Conservation (phyloP, 1,139 yeast species). For the Candida pseudocylindracea region DNA sequence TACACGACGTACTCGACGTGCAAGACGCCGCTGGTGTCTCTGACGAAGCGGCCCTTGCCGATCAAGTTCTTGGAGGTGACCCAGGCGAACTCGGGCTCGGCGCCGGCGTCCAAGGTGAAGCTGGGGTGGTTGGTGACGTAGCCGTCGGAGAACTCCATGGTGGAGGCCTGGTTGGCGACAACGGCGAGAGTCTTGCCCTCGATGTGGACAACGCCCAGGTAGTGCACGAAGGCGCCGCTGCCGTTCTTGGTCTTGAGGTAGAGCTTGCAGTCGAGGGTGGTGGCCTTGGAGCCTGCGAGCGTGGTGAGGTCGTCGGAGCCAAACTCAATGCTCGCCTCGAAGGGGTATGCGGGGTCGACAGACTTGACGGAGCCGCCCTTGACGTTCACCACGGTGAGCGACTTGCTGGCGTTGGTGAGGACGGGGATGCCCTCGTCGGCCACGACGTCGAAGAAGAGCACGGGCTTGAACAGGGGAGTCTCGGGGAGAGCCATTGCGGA, state of each 20-base stretch:
- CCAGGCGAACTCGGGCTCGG: conserved; percentile 24
- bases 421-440: no score
- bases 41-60: conserved; percentile 31
- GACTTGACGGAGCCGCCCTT: no score
- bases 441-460: no score
- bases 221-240: conserved; percentile 16
- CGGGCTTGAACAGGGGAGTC: no score
- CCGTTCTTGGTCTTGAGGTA: conserved; percentile 19
- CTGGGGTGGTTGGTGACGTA: conserved; percentile 23
- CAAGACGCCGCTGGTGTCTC: conserved; percentile 15
- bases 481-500: no score
- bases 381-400: no score
- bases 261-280: conserved; percentile 24
- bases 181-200: conserved; percentile 13
- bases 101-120: conserved; percentile 15
- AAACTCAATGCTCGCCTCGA: background rate
- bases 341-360: no score
- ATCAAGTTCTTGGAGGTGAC: conserved; percentile 17
- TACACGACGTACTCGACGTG: conserved; percentile 29
- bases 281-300: conserved; percentile 8
- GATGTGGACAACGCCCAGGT: conserved; percentile 21
- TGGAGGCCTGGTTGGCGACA: conserved; percentile 8
- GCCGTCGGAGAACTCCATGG: conserved; percentile 17
- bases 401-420: no score
- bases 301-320: conserved; percentile 27